Evolutionary conservation across 371 early-diverging fungal species (phyloP).

Genomic region (Circinella umbellata): DNA sequence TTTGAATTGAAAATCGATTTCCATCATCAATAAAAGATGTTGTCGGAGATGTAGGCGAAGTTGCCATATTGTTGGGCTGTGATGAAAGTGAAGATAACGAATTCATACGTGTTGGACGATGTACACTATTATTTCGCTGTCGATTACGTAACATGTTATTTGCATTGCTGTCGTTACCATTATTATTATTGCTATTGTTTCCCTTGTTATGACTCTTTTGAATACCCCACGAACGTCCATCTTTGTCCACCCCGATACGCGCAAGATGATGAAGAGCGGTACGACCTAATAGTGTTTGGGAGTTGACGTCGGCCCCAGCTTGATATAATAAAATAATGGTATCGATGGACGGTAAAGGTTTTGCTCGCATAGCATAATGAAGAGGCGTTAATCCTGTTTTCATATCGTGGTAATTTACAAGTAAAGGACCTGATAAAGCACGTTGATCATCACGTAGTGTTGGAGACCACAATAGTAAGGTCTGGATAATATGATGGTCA

Average conservation of each 20-base stretch:
- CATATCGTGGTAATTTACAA: conserved; percentile 66
- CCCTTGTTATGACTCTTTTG: conserved; percentile 33
- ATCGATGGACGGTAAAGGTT: conserved; percentile 64
- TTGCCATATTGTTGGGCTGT: neutral
- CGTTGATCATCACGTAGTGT: conserved; percentile 30
- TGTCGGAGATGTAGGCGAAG: conserved; percentile 10
- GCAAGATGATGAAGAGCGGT: conserved; percentile 70
- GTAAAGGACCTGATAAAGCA: conserved; percentile 32
- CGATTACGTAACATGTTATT: conserved; percentile 3
- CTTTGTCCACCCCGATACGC: conserved; percentile 55
- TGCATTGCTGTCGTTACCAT: neutral
- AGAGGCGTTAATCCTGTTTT: conserved; percentile 68
- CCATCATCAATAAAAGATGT: conserved; percentile 8
- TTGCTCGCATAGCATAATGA: conserved; percentile 67
- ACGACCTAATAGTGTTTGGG: conserved; percentile 65
- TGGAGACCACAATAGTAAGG: conserved; percentile 56
- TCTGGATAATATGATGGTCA: conserved; percentile 62
- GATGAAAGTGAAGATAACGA: conserved; percentile 20
- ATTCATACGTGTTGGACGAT: conserved; percentile 18
- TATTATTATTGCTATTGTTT: conserved; percentile 6
- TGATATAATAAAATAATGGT: conserved; percentile 66
- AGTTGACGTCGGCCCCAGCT: conserved; percentile 72
- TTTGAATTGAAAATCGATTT: conserved; percentile 24
- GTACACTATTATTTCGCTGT: neutral
- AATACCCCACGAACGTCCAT: conserved; percentile 50